Evolutionary conservation across 2,329 filamentous ascomycete species (phyloP), one percentile per base, ranked within the genome.

Genomic region (Biscogniauxia marginata): DNA sequence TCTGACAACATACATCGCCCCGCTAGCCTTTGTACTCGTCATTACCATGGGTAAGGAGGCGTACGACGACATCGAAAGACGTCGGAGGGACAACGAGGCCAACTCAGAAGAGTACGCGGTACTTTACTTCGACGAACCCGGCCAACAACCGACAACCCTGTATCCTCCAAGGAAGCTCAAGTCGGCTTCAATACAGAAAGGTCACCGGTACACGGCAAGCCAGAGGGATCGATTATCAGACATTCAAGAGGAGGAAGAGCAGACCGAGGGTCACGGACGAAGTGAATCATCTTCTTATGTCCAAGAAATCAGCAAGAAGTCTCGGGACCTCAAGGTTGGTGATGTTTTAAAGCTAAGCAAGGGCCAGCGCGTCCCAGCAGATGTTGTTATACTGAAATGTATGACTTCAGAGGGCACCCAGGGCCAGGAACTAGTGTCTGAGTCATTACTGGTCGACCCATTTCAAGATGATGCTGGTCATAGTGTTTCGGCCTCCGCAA

Each of bases 41-140:
- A 95, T 99, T 62, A 97, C 95, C 0, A 82, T 99, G 67, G 93
- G 92, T 18, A 99, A 99, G 72, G 96, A 99, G 74, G 96, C 95
- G 0, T 87, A 90, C 67, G 95, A 99, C 71, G 96, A 99, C 72
- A 90, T 99, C 66, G 89, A 87, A 53, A 80, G 95, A 63, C 83
- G 96, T 58, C 83, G 89, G 62, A 84, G 96, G 69, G 95, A 99
- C 72, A 89, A 88, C 16, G 95, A 99, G 73, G 93, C 95, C 3
- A 99, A 99, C 71, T 89, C 93, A 2, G 95, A 99, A 71, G 85
- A 86, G 54, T 98, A 96, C 68, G 88, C 84, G 0, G 86, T 96
- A 1, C 70, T 98, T 51, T 80, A 81, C 18, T 92, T 97, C 66
- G 83, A 85, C 47, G 83, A 88, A 47, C 78, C 82, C 2, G 75